Evolutionary conservation across 2,329 filamentous ascomycete genomes (phyloP).

Genomic region (Alternaria hordeiaustralica): DNA sequence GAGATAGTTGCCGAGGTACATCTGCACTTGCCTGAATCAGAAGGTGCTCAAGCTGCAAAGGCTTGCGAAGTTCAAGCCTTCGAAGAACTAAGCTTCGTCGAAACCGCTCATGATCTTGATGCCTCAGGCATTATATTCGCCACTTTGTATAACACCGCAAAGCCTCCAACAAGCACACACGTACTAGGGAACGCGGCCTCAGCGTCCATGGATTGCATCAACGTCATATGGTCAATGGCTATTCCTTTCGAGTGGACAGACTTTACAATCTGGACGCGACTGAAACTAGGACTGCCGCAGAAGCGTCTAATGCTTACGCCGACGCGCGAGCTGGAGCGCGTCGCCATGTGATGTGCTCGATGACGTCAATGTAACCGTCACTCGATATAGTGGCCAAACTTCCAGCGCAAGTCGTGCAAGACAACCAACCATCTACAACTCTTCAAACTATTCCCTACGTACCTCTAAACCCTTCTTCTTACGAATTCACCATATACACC

Average conservation of each 20-base stretch:
- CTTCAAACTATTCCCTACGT: not conserved
- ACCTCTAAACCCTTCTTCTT: not conserved
- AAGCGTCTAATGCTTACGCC: slow-evolving; percentile 3
- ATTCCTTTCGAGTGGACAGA: not conserved
- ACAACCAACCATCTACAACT: not conserved
- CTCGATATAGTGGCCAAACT: slow-evolving; percentile 4
- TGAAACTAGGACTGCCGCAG: not conserved
- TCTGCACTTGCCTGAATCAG: not conserved
- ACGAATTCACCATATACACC: not conserved
- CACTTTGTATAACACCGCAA: not conserved
- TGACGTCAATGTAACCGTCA: slow-evolving; percentile 13
- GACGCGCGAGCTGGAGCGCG: slow-evolving; percentile 6
- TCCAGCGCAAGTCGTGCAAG: not conserved
- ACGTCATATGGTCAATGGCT: not conserved
- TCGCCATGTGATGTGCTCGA: slow-evolving; percentile 10
- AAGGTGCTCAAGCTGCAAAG: not conserved
- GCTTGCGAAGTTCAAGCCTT: not conserved
- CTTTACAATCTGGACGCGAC: not conserved
- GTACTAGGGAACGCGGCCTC: not conserved
- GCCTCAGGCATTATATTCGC: not conserved
- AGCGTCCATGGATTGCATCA: not conserved
- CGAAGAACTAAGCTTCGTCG: not conserved
- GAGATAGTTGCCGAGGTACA: slow-evolving; percentile 17
- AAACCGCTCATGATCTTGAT: not conserved
- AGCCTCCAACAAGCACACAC: not conserved